Conservation (phyloP, 192 early-diverging fungal species). For the Coemansia sp. region DNA sequence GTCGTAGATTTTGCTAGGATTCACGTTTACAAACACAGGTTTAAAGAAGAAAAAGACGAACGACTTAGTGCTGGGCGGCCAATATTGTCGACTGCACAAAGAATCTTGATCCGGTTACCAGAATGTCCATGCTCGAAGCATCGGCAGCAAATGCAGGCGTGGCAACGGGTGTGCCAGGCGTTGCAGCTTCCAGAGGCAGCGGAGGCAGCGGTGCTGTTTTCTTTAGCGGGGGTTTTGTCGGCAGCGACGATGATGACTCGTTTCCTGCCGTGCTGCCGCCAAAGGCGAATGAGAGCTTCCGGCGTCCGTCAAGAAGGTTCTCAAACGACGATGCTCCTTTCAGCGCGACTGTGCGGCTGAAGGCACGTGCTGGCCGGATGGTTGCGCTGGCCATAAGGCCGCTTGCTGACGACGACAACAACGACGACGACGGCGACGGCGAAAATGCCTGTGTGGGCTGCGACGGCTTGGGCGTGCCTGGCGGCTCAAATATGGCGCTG, state of each 20-base stretch:
- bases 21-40: not conserved
- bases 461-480: constrained; percentile 9
- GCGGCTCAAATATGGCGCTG: constrained; percentile 19
- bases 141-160: not conserved
- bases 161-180: not conserved
- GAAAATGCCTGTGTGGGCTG: constrained; percentile 21
- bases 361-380: constrained; percentile 18
- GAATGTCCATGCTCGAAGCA: constrained; percentile 20
- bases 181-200: constrained; percentile 9
- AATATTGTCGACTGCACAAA: constrained; percentile 40
- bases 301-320: constrained; percentile 27
- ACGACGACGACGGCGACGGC: too few relatives aligned
- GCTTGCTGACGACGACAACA: constrained; percentile 28
- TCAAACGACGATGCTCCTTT: constrained; percentile 35
- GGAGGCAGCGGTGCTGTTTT: constrained; percentile 13
- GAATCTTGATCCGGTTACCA: constrained; percentile 41
- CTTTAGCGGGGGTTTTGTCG: constrained; percentile 14
- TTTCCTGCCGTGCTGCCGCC: constrained; percentile 9
- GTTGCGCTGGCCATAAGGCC: constrained; percentile 11
- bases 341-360: constrained; percentile 21
- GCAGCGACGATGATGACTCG: constrained; percentile 33
- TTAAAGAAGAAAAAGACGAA: not conserved
- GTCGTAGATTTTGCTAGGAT: not conserved
- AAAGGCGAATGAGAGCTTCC: constrained; percentile 24
- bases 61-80: constrained; percentile 14